Base-by-base conservation (phyloP, 2,329 filamentous ascomycete species). In the Malbranchea zuffiana region DNA sequence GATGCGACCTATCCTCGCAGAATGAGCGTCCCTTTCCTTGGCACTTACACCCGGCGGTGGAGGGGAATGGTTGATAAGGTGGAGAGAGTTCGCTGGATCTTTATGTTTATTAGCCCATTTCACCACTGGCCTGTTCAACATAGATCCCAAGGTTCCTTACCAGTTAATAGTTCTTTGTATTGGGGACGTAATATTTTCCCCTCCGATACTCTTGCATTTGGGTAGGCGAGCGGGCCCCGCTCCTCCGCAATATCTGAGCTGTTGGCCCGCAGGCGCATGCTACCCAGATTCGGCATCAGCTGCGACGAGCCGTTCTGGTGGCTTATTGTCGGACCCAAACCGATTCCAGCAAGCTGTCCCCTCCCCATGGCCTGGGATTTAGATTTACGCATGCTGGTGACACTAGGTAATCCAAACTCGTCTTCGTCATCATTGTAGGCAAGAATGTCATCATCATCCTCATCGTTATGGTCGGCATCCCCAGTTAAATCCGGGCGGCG, bases 111-210 rank as follows among this genome's bases (percentile, higher is more conserved):
- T 42, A 33, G 20, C 12, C 6, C 15, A 18, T 16, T 18, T 13
- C 17, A 15, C 13, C 12, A 32, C 7, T 8, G 11, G 16, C 24
- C 21, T 5, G 30, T 5, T 32, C 31, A 15, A 21, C n/a, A 26
- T 29, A 16, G 34, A 10, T 31, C 18, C 7, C 7, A 28, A 25
- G 6, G 3, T 7, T 20, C 17, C 49, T 37, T 47, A 80, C 77
- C 78, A 67, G 72, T 75, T 13, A 98, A 64, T 30, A 98, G 92
- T 44, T 98, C 90, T 61, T 98, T 95, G 60, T 96, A 98, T 59
- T 98, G 90, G 35, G 90, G 90, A 45, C 90, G 77, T 15, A 98
- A 66, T 42, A 96, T 96, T 68, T 98, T 98, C 18, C 85, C 88
- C 56, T 95, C 87, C 44, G 74, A 79, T 60, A 87, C 92, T 61